A percentile compares a stretch with the other conserved stretches of the same genome.
Conservation (phyloP, 345 rosid genomes). For the Barbarea vulgaris region DNA sequence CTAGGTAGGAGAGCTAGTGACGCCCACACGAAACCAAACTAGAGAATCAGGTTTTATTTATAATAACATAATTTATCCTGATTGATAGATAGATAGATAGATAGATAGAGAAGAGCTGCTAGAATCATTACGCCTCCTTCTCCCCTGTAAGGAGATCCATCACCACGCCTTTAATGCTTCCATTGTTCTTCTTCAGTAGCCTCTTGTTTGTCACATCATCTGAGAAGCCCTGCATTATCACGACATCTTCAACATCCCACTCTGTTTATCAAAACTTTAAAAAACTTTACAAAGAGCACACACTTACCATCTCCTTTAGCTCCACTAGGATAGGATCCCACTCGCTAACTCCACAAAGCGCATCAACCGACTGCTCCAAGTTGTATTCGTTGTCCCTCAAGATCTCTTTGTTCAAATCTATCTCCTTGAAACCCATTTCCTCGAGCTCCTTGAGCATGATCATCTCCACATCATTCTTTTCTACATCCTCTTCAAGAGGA, state of each 20-base stretch:
- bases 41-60: constrained; percentile 33
- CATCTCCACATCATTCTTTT: constrained; percentile 46
- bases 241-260: background rate
- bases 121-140: constrained; percentile 46
- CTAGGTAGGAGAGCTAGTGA: background rate
- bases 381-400: constrained; percentile 72
- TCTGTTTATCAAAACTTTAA: background rate
- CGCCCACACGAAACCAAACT: constrained; percentile 16
- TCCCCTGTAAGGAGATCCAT: constrained; percentile 88
- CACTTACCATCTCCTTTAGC: constrained; percentile 82
- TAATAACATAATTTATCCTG: constrained; percentile 10
- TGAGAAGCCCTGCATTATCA: constrained; percentile 66
- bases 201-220: constrained; percentile 76
- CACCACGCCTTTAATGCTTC: constrained; percentile 87
- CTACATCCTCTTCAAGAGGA: constrained; percentile 23
- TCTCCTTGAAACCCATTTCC: constrained; percentile 94
- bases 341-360: constrained; percentile 72
- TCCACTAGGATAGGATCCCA: constrained; percentile 93
- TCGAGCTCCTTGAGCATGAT: constrained; percentile 77
- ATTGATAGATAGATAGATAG: background rate
- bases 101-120: background rate
- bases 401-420: constrained; percentile 82
- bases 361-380: constrained; percentile 77
- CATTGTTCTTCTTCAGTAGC: constrained; percentile 92
- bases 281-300: background rate